phyloP scores from a whole-genome alignment of 768 basidiomycete species.

The Leucocoprinus birnbaumii region DNA sequence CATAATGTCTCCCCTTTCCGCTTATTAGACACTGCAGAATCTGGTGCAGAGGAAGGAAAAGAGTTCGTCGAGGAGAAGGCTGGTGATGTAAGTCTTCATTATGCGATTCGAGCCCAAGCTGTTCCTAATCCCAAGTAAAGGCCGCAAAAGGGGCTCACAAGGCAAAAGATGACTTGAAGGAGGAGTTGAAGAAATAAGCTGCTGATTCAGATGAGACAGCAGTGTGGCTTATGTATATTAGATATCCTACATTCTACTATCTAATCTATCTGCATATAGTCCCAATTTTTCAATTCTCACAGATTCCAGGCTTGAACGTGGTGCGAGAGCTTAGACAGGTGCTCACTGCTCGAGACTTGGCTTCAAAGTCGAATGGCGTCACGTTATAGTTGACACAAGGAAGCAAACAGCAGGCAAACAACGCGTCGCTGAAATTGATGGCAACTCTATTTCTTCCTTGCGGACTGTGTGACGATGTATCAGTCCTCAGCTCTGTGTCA shows the following conservation, averaged over 20 bases:
- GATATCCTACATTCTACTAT: no score
- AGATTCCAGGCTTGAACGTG: no score
- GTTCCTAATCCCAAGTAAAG: slow-evolving; percentile 19
- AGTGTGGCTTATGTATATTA: no score
- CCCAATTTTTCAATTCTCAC: no score
- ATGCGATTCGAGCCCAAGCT: no score
- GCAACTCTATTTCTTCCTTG: no score
- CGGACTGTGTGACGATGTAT: not conserved
- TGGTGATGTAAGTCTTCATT: slow-evolving; percentile 31
- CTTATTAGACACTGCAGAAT: slow-evolving; percentile 29
- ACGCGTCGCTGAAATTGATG: not conserved
- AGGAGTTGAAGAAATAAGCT: slow-evolving; percentile 21
- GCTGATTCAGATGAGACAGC: no score
- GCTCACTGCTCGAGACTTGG: not conserved
- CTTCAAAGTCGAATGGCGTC: no score
- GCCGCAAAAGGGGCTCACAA: slow-evolving; percentile 29
- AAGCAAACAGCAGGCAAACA: slow-evolving; percentile 5
- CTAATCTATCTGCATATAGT: no score
- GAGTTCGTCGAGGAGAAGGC: slow-evolving; percentile 34
- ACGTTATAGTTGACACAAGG: no score
- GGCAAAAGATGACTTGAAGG: slow-evolving; percentile 30
- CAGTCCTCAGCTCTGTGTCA: not conserved
- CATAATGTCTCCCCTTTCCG: not conserved
- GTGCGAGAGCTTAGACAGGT: no score
- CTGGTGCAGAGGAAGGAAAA: slow-evolving; percentile 28